Evolutionary conservation across 202 grass and related monocot species (phyloP), one percentile per base, ranked within the genome.

Genomic region (Schoenoplectus triqueter): DNA sequence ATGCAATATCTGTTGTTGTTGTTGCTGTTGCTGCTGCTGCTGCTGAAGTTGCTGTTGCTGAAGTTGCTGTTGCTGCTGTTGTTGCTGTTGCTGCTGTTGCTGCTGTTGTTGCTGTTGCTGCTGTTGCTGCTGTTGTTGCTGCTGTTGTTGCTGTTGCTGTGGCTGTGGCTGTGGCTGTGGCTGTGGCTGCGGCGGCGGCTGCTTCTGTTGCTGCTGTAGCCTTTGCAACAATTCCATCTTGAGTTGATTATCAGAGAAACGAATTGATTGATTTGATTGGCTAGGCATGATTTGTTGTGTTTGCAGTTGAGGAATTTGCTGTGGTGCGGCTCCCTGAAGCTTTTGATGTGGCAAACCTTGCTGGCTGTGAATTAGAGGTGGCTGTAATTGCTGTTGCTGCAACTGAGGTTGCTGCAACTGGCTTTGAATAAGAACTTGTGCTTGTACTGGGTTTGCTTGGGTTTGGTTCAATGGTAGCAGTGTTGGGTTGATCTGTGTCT

Each of bases 371-470:
- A 85, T 82, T 82, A 89, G 90, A 80, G 88, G 88, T 18, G 70
- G 84, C 10, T 88, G 69, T 15, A 90, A 80, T 7, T 85, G 85
- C 31, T 85, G 83, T 74, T 79, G 80, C 1, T 48, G 50, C 17
- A 81, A 54, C 15, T 82, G 77, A 5, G 79, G 84, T 31, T 82
- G 87, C 22, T 70, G 87, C 78, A 86, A 86, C 71, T 91, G 97
- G 64, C 89, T 85, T 81, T 92, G 92, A 83, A 88, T 86, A 84
- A 96, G 93, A 74, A 86, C 73, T 84, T 94, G 87, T 64, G 88
- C 84, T 85, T 99, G 93, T 80, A 89, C 85, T 72, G 73, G 77
- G 88, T 88, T 92, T 64, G 86, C 78, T 85, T 94, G 97, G 56
- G 80, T 85, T 50, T 95, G 96, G 84, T 86, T 94, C 83, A 92